Conservation (phyloP, 305 asterid species). For the Fraxinus ornus region DNA sequence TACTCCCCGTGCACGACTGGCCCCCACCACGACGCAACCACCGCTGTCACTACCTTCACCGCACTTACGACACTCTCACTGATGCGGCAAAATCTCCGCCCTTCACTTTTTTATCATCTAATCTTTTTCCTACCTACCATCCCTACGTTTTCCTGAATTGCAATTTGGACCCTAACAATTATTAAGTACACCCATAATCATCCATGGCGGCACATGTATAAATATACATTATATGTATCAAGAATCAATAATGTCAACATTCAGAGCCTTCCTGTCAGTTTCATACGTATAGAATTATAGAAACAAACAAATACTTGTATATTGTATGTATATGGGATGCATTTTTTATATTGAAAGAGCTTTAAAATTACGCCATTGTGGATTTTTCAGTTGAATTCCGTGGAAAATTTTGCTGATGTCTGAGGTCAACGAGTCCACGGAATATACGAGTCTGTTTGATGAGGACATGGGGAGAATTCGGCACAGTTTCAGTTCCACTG, state of each 20-base stretch:
- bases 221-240: not conserved
- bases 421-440: slow-evolving; percentile 58
- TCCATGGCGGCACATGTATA: slow-evolving; percentile 29
- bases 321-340: not conserved
- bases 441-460: slow-evolving; percentile 21
- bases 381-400: slow-evolving; percentile 18
- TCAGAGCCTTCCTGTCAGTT: slow-evolving; percentile 24
- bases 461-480: slow-evolving; percentile 30
- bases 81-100: slow-evolving; percentile 45
- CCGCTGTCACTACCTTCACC: slow-evolving; percentile 36
- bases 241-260: slow-evolving; percentile 29
- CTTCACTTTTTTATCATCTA: slow-evolving; percentile 5
- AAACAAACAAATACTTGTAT: slow-evolving; percentile 8
- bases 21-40: slow-evolving; percentile 61
- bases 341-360: slow-evolving; percentile 20
- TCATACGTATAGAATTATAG: slow-evolving; percentile 11
- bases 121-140: slow-evolving; percentile 4
- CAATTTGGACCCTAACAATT: slow-evolving; percentile 36
- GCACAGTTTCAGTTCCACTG: slow-evolving; percentile 27
- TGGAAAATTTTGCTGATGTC: slow-evolving; percentile 46
- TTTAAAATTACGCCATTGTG: slow-evolving; percentile 31
- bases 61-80: slow-evolving; percentile 5
- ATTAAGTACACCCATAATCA: slow-evolving; percentile 20
- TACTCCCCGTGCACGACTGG: slow-evolving; percentile 28
- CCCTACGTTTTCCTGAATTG: slow-evolving; percentile 31